These are phyloP conservation scores for Gloeostereum incarnatum DNA, from an alignment of 768 basidiomycete genomes.

Conservation along the genomic window DNA sequence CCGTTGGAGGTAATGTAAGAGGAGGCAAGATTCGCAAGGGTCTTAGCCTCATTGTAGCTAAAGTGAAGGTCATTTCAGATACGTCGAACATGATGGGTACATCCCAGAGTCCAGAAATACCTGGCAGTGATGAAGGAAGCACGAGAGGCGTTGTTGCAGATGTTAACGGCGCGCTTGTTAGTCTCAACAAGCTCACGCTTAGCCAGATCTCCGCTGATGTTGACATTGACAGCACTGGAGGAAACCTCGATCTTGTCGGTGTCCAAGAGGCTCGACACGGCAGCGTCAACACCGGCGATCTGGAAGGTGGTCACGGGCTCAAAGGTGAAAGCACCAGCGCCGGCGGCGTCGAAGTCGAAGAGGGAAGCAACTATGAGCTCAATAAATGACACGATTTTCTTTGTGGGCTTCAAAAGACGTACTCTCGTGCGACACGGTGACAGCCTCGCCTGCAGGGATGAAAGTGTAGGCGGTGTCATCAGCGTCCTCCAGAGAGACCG, in stretches of 20 bases:
- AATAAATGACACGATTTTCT: not conserved
- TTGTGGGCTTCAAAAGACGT: not conserved
- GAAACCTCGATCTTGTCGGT: conserved; percentile 18
- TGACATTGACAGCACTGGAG: conserved; percentile 20
- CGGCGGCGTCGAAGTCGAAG: conserved; percentile 30
- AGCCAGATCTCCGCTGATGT: conserved; percentile 23
- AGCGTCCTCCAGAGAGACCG: conserved; percentile 23
- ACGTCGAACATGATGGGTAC: not conserved
- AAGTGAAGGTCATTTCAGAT: too few species aligned
- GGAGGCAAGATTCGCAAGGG: conserved; percentile 21
- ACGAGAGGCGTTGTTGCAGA: conserved; percentile 23
- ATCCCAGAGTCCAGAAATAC: conserved; percentile 8
- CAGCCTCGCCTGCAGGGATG: conserved; percentile 28
- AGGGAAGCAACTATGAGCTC: conserved; percentile 32
- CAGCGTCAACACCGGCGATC: conserved; percentile 14
- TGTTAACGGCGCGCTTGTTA: conserved; percentile 27
- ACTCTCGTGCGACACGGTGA: conserved; percentile 30
- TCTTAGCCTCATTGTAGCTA: conserved; percentile 30
- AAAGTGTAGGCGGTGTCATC: conserved; percentile 28
- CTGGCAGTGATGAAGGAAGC: conserved; percentile 30
- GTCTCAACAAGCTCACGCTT: conserved; percentile 20
- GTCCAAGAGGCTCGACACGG: conserved; percentile 9
- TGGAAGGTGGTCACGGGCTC: conserved; percentile 28
- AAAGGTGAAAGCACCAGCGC: conserved; percentile 30
- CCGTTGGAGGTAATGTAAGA: conserved; percentile 27